A percentile compares a stretch with the other conserved stretches of the same genome.
phyloP scores from a whole-genome alignment of 768 basidiomycete species.

The Russula dissimulans region DNA sequence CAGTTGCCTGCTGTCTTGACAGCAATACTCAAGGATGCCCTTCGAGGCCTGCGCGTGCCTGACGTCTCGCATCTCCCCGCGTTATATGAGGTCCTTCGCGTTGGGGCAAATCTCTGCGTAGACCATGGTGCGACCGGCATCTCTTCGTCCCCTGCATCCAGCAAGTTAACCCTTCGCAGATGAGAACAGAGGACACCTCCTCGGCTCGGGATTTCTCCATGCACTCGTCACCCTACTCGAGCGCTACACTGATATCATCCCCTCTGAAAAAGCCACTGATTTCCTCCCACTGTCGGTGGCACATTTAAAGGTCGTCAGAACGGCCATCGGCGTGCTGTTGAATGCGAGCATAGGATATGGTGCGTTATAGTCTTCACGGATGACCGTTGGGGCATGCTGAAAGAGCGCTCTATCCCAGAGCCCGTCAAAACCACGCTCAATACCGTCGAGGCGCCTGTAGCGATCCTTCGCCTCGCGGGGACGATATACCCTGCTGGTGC shows the following conservation, averaged over 20 bases:
- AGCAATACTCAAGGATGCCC: slow-evolving; percentile 47
- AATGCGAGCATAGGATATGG: slow-evolving; percentile 75
- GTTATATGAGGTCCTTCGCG: slow-evolving; percentile 61
- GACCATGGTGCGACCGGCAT: slow-evolving; percentile 53
- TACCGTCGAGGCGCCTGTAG: slow-evolving; percentile 58
- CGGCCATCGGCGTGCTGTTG: slow-evolving; percentile 67
- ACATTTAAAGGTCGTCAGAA: slow-evolving; percentile 67
- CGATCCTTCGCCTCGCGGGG: slow-evolving; percentile 56
- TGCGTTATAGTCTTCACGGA: slow-evolving; percentile 27
- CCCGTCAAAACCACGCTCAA: slow-evolving; percentile 59
- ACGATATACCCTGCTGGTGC: slow-evolving; percentile 65
- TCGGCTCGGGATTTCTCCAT: slow-evolving; percentile 65
- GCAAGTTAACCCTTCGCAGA: slow-evolving; percentile 35
- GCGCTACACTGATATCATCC: slow-evolving; percentile 45
- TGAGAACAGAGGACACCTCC: slow-evolving; percentile 59
- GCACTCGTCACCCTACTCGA: slow-evolving; percentile 58
- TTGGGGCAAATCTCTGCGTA: slow-evolving; percentile 77
- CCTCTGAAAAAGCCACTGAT: slow-evolving; percentile 27
- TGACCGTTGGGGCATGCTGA: not conserved
- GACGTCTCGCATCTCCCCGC: slow-evolving; percentile 38
- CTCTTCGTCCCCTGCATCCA: not conserved
- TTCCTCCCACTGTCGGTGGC: slow-evolving; percentile 46
- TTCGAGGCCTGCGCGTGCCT: slow-evolving; percentile 41
- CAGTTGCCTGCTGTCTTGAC: slow-evolving; percentile 56
- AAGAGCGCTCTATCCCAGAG: slow-evolving; percentile 35